Conservation (phyloP, 768 basidiomycete genomes). For the Cyclocybe cylindracea region DNA sequence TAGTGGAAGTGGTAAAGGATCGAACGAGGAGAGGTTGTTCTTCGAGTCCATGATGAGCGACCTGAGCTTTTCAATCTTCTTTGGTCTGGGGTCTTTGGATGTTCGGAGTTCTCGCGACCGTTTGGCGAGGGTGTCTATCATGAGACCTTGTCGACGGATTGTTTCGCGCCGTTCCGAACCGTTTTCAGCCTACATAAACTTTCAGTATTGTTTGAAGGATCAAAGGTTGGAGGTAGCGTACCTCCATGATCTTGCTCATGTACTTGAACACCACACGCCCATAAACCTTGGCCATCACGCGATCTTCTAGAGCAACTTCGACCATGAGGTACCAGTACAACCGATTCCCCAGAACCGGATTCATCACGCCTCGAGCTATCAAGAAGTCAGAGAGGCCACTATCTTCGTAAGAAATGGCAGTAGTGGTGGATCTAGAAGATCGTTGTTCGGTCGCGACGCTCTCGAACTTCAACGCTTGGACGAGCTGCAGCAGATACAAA, state of each 20-base stretch:
- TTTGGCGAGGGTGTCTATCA: conserved; percentile 83
- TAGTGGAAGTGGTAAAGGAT: conserved; percentile 85
- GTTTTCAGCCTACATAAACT: conserved; percentile 53
- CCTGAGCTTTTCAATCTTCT: conserved; percentile 97
- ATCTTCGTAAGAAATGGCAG: conserved; percentile 84
- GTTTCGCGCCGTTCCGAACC: conserved; percentile 83
- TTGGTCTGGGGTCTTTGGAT: conserved; percentile 91
- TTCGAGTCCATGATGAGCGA: conserved; percentile 82
- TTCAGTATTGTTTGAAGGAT: neutral
- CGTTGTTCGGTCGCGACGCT: conserved; percentile 76
- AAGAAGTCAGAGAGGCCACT: conserved; percentile 94
- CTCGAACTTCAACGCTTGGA: conserved; percentile 98
- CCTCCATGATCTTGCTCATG: conserved; percentile 86
- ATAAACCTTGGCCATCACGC: conserved; percentile 89
- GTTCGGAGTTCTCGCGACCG: conserved; percentile 85
- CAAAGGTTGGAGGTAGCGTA: conserved; percentile 27
- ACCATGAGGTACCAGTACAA: conserved; percentile 99
- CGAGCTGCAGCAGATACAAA: conserved; percentile 91
- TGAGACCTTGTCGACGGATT: conserved; percentile 88
- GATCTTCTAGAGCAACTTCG: conserved; percentile 87
- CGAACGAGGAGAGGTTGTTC: conserved; percentile 77
- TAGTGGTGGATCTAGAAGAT: conserved; percentile 69
- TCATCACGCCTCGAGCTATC: conserved; percentile 80
- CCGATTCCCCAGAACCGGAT: conserved; percentile 84
- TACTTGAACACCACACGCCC: conserved; percentile 89